Base-by-base conservation (phyloP, 1,284 basidiomycete genomes). In the Cryptococcus deneoformans region DNA sequence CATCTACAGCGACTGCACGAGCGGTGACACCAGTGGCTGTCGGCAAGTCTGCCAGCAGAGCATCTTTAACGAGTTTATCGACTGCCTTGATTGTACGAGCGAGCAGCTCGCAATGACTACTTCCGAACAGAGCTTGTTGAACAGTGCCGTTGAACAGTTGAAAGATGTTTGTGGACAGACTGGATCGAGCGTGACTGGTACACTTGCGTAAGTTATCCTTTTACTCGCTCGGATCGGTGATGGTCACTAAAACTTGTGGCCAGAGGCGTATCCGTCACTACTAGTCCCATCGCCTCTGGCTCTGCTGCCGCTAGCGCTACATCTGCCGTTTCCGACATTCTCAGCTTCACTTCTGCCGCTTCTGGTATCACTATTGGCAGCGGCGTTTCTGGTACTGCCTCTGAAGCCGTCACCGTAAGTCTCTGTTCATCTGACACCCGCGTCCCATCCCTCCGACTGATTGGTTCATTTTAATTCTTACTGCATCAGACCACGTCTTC, bases 1-100 rank as follows among this genome's bases (percentile, higher is more conserved):
- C 54, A 66, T 71, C 59, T 67, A 67, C 64, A 66, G 78, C 59
- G 74, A 73, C 43, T 81, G 79, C 54, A 53, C 57, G 5, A 59
- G 53, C 39, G 63, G 62, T 10, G 62, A 67, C 57, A 60, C 56
- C 57, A 63, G 44, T 29, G 63, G 59, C 16, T 72, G 67, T 59
- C 55, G 69, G 34, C 45, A 57, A n/a, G 63, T 70, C 50, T 70
- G 68, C 52, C 45, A 65, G 53, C 46, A 63, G 38, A 46, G 39
- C 57, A 68, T 47, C 42, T 70, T 62, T 57, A 58, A 60, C 48
- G 58, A 53, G 36, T 64, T 70, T 48, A 50, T 63, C 42, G 51
- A 51, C n/a, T 68, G 64, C 53, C 58, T 68, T 45, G 58, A 61
- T 34, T 62, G 67, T 57, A 58, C 66, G 42, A 37, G 69, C 29